Evolutionary conservation across 331 rosid species (phyloP).

Genomic region (Pyracantha coccinea): DNA sequence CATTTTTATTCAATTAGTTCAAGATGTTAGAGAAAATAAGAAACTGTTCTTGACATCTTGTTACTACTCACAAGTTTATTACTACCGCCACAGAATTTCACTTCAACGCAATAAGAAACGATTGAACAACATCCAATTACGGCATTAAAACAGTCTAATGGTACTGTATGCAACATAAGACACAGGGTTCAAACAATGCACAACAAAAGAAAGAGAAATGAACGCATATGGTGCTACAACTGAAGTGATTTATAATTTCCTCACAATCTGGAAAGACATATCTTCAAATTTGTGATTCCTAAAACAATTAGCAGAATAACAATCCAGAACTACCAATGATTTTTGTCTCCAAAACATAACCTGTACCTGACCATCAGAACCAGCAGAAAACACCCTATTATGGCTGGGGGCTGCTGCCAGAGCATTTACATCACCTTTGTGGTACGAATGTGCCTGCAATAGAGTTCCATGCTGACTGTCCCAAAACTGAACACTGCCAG

Average conservation of each 20-base stretch:
- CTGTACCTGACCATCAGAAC: constrained; percentile 94
- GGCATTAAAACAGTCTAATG: background rate
- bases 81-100: background rate
- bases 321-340: background rate
- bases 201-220: background rate
- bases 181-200: background rate
- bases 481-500: constrained; percentile 97
- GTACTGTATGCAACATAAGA: background rate
- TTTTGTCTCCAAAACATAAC: background rate
- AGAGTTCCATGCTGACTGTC: constrained; percentile 75
- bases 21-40: background rate
- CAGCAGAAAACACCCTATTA: constrained; percentile 78
- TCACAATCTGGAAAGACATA: background rate
- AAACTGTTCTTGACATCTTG: background rate
- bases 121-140: background rate
- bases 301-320: background rate
- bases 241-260: background rate
- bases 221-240: background rate
- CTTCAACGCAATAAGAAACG: background rate
- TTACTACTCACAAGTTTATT: background rate
- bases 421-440: constrained; percentile 84
- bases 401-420: constrained; percentile 84
- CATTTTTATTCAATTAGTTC: background rate
- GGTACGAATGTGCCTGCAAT: constrained; percentile 66
- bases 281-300: background rate